Evolutionary conservation across 1,284 basidiomycete genomes (phyloP).

Genomic region (Irpex sp.): DNA sequence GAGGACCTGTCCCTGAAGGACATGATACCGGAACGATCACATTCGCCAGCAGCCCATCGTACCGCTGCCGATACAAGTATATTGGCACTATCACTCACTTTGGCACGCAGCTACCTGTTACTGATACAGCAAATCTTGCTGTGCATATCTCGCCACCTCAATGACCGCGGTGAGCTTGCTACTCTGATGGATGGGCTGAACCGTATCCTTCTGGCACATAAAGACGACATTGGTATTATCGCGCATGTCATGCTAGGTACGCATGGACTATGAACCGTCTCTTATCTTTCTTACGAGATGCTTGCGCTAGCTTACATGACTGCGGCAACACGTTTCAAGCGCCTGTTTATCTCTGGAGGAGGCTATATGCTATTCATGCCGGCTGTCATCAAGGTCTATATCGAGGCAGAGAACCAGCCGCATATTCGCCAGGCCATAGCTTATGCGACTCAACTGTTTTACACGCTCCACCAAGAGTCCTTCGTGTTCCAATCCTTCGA

Average conservation of each 20-base stretch:
- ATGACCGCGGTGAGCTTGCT: slow-evolving; percentile 66
- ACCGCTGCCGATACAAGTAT: slow-evolving; percentile 21
- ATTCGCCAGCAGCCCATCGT: slow-evolving; percentile 7
- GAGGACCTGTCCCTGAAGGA: slow-evolving; percentile 38
- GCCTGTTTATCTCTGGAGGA: slow-evolving; percentile 66
- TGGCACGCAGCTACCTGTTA: slow-evolving; percentile 67
- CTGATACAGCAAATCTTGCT: slow-evolving; percentile 69
- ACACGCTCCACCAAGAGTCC: slow-evolving; percentile 67
- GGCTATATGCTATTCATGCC: slow-evolving; percentile 73
- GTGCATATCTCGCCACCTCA: slow-evolving; percentile 71
- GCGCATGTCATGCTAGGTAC: slow-evolving; percentile 65
- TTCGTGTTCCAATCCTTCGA: slow-evolving; percentile 76
- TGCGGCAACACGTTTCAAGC: slow-evolving; percentile 71
- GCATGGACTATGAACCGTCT: slow-evolving; percentile 13
- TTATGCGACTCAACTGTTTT: slow-evolving; percentile 68
- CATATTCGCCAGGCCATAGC: slow-evolving; percentile 66
- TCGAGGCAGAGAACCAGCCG: slow-evolving; percentile 46
- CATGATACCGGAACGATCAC: slow-evolving; percentile 28
- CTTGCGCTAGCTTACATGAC: slow-evolving; percentile 49
- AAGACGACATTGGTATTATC: slow-evolving; percentile 67
- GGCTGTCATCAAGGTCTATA: slow-evolving; percentile 61
- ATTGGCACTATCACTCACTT: slow-evolving; percentile 45
- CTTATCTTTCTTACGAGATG: not conserved
- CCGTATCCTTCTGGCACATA: slow-evolving; percentile 59
- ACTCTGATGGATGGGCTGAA: slow-evolving; percentile 67